These are phyloP conservation scores for Botryosphaeria dothidea DNA, from an alignment of 2,329 filamentous ascomycete species.

Conservation along the genomic window DNA sequence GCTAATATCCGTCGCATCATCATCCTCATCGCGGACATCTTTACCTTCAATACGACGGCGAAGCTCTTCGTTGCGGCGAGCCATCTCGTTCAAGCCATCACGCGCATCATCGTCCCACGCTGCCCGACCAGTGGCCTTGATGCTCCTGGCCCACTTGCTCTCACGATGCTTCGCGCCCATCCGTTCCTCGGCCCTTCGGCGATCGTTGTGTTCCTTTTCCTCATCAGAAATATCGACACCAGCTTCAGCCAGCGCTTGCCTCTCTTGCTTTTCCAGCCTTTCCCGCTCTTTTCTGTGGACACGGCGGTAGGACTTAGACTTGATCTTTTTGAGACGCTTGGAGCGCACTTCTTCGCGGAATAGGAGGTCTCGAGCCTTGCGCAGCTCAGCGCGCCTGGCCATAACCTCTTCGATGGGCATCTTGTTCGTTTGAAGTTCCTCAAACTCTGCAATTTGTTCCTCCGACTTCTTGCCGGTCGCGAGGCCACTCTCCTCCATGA, in stretches of 20 bases:
- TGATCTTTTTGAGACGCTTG: constrained; percentile 97
- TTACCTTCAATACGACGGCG: constrained; percentile 77
- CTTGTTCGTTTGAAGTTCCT: constrained; percentile 70
- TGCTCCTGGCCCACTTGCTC: constrained; percentile 88
- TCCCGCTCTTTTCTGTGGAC: constrained; percentile 82
- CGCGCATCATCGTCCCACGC: constrained; percentile 89
- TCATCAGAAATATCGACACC: constrained; percentile 64
- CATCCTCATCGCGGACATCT: constrained; percentile 50
- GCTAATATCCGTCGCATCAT: constrained; percentile 52
- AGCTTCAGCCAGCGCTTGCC: constrained; percentile 58
- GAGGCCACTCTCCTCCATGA: constrained; percentile 86
- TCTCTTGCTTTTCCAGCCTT: constrained; percentile 58
- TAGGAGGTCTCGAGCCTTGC: constrained; percentile 78
- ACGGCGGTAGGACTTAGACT: constrained; percentile 91
- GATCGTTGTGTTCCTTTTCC: constrained; percentile 67
- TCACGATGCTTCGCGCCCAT: constrained; percentile 84
- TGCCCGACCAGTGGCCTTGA: constrained; percentile 75
- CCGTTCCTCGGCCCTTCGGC: constrained; percentile 76
- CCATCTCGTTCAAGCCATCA: constrained; percentile 76
- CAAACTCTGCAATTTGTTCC: constrained; percentile 66
- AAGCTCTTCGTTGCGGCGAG: constrained; percentile 78
- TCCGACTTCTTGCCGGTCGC: constrained; percentile 58
- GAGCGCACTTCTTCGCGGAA: constrained; percentile 86
- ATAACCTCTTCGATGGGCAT: constrained; percentile 72
- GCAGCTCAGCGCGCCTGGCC: constrained; percentile 71